phyloP scores from a whole-genome alignment of 1,284 basidiomycete species.

The Pterulicium gracile region DNA sequence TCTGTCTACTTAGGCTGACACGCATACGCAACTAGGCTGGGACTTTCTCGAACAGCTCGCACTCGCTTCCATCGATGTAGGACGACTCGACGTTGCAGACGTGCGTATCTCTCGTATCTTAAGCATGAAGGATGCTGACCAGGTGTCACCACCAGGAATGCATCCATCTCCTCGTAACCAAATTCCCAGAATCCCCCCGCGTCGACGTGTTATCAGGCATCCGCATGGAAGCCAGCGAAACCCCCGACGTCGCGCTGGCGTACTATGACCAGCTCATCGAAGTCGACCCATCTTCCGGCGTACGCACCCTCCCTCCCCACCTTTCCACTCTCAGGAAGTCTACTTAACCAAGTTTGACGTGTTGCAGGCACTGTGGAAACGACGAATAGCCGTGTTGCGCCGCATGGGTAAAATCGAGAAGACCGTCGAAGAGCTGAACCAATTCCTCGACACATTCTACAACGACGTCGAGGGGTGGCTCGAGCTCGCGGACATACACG shows the following conservation, averaged over 20 bases:
- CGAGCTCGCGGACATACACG: conserved; percentile 85
- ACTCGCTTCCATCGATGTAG: conserved; percentile 79
- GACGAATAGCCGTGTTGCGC: conserved; percentile 65
- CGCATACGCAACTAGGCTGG: conserved; percentile 48
- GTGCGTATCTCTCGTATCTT: conserved; percentile 35
- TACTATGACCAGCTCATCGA: conserved; percentile 64
- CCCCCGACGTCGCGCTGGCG: conserved; percentile 47
- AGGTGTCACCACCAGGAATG: conserved; percentile 27
- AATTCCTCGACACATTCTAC: conserved; percentile 89
- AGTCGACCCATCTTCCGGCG: conserved; percentile 67
- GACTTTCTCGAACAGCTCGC: conserved; percentile 82
- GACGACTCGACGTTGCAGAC: conserved; percentile 70
- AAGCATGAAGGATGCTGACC: conserved; percentile 10
- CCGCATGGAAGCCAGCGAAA: conserved; percentile 69
- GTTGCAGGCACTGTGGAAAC: conserved; percentile 69
- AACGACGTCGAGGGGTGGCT: conserved; percentile 89
- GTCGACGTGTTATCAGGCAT: conserved; percentile 81
- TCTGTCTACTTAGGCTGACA: conserved; percentile 8
- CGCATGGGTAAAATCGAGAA: conserved; percentile 50
- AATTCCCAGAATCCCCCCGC: conserved; percentile 78
- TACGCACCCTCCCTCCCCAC: conserved; percentile 27
- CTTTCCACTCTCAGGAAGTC: neutral
- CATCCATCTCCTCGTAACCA: conserved; percentile 51
- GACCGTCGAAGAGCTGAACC: conserved; percentile 67
- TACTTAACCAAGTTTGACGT: too few species aligned